Percentiles rank a stretch among this genome's conserved stretches.
Conservation (phyloP, 805 yeast species). For the Wickerhamomyces silvicola region DNA sequence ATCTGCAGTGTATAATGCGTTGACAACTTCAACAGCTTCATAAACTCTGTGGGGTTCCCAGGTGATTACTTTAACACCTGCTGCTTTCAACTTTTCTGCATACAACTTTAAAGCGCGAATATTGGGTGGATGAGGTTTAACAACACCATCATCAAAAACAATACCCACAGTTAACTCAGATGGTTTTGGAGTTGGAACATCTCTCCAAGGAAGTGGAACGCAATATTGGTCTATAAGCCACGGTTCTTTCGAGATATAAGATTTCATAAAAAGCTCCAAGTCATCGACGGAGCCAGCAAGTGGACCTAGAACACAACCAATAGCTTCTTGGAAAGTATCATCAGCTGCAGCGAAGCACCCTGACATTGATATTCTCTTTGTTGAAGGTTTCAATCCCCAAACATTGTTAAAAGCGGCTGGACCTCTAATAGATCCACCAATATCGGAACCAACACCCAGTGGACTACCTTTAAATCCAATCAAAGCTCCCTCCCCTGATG, state of each 20-base stretch:
- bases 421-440: conserved; percentile 64
- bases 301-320: conserved; percentile 65
- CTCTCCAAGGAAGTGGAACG: conserved; percentile 35
- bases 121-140: conserved; percentile 63
- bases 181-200: conserved; percentile 30
- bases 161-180: conserved; percentile 50
- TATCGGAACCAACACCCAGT: conserved; percentile 63
- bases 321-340: conserved; percentile 39
- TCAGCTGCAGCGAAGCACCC: conserved; percentile 8
- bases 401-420: conserved; percentile 63
- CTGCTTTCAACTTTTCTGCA: conserved; percentile 46
- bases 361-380: conserved; percentile 41
- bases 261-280: conserved; percentile 60
- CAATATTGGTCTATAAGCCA: conserved; percentile 41
- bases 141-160: conserved; percentile 57
- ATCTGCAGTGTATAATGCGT: conserved; percentile 53
- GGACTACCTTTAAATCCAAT: conserved; percentile 55
- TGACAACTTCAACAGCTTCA: conserved; percentile 53
- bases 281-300: conserved; percentile 59
- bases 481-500: conserved; percentile 67
- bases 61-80: conserved; percentile 51
- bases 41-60: conserved; percentile 54
- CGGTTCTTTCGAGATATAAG: conserved; percentile 43
- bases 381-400: conserved; percentile 58
- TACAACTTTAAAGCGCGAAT: conserved; percentile 48